Evolutionary conservation across 495 filamentous ascomycete species (phyloP).

Genomic region (Trichoderma erinaceum): DNA sequence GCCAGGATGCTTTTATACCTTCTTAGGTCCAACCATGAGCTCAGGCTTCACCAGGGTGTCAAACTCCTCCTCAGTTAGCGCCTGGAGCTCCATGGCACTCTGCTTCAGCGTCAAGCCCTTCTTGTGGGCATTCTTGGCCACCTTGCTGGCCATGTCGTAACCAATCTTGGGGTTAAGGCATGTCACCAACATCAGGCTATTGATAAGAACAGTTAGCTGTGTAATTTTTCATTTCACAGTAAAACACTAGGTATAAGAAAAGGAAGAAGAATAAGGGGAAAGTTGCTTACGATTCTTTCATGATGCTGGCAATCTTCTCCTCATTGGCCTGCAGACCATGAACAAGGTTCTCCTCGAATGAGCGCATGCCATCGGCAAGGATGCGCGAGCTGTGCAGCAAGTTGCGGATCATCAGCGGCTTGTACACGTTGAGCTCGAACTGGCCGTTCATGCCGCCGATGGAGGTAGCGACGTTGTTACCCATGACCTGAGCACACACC

Average conservation of each 20-base stretch:
- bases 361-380: slow-evolving; percentile 84
- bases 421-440: slow-evolving; percentile 99
- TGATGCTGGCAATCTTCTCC: slow-evolving; percentile 73
- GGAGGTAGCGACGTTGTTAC: slow-evolving; percentile 87
- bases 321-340: slow-evolving; percentile 88
- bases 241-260: not conserved
- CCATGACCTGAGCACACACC: slow-evolving; percentile 96
- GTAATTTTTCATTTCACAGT: slow-evolving; percentile 17
- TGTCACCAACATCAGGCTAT: slow-evolving; percentile 93
- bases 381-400: slow-evolving; percentile 84
- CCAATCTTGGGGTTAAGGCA: slow-evolving; percentile 98
- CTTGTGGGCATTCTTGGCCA: slow-evolving; percentile 99
- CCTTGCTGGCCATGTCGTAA: slow-evolving; percentile 96
- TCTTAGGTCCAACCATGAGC: slow-evolving; percentile 85
- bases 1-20: not conserved
- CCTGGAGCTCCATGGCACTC: slow-evolving; percentile 89
- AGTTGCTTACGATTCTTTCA: slow-evolving; percentile 68
- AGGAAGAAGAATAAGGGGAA: not conserved
- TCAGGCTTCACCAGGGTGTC: slow-evolving; percentile 88
- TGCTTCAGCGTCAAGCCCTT: slow-evolving; percentile 91
- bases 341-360: slow-evolving; percentile 90
- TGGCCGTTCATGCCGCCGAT: slow-evolving; percentile 95
- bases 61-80: slow-evolving; percentile 85
- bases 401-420: slow-evolving; percentile 92
- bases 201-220: slow-evolving; percentile 2